phyloP scores from a whole-genome alignment of 78 protist genomes.

The Dictyostelium intermedium region DNA sequence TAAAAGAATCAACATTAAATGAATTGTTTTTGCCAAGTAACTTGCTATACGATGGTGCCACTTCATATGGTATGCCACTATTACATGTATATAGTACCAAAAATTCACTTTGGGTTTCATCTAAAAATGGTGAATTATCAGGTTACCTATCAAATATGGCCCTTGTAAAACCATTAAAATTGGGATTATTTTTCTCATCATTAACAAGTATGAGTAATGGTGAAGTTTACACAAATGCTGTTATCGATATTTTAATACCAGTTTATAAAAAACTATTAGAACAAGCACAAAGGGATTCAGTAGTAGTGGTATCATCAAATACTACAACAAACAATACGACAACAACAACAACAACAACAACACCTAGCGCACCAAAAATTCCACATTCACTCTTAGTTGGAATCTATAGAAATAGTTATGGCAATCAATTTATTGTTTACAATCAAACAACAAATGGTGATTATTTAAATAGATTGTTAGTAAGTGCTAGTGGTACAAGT shows the following conservation, averaged over 20 bases:
- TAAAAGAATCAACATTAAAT: background rate
- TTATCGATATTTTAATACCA: constrained; percentile 10
- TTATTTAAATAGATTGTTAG: background rate
- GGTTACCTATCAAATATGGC: constrained; percentile 42
- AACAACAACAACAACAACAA: background rate
- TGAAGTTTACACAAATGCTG: background rate
- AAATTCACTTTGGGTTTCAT: background rate
- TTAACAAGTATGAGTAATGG: background rate
- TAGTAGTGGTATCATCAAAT: too few species aligned
- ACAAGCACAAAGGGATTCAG: background rate
- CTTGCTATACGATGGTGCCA: background rate
- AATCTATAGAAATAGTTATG: background rate
- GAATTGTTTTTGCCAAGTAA: background rate
- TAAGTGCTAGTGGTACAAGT: background rate
- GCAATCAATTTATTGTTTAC: background rate
- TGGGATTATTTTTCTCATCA: constrained; percentile 32
- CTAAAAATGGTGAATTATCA: constrained; percentile 30
- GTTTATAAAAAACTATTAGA: constrained; percentile 16
- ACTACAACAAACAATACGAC: background rate
- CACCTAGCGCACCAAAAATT: background rate
- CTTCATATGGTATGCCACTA: constrained; percentile 36
- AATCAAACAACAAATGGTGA: background rate
- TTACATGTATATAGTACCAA: background rate
- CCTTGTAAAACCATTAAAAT: background rate
- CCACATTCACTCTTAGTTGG: background rate